These are phyloP conservation scores for Colletotrichum kahawae DNA, from an alignment of 2,329 filamentous ascomycete species.

Conservation along the genomic window DNA sequence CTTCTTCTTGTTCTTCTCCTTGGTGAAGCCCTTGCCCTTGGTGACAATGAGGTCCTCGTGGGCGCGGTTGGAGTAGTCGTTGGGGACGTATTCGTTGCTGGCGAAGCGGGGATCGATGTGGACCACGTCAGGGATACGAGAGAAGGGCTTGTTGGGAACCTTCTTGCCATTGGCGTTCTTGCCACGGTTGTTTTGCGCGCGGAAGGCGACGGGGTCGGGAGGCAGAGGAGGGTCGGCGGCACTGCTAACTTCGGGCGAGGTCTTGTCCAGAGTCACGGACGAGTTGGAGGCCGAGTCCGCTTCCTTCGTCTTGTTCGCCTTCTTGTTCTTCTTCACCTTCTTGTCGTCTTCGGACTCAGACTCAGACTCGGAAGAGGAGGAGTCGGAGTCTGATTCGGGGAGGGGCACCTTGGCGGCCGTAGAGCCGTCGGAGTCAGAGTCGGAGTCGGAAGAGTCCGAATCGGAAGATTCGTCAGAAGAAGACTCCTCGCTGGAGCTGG, in stretches of 20 bases:
- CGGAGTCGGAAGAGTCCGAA: conserved; percentile 34
- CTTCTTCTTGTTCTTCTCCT: conserved; percentile 99
- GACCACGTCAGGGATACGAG: conserved; percentile 73
- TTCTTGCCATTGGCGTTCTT: conserved; percentile 51
- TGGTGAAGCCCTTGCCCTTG: conserved; percentile 96
- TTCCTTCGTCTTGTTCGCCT: not conserved
- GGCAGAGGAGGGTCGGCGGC: conserved; percentile 54
- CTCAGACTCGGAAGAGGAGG: conserved; percentile 41
- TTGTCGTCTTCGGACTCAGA: conserved; percentile 31
- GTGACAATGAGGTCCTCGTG: conserved; percentile 89
- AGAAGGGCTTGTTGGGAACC: conserved; percentile 71
- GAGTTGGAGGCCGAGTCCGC: conserved; percentile 37
- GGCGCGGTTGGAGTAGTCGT: conserved; percentile 89
- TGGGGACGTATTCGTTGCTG: conserved; percentile 82
- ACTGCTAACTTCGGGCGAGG: conserved; percentile 53
- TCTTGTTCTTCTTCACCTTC: conserved; percentile 24
- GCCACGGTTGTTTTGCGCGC: conserved; percentile 40
- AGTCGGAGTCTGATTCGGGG: conserved; percentile 41
- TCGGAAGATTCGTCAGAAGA: conserved; percentile 31
- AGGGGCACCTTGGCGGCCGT: not conserved
- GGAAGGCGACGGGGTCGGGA: conserved; percentile 47
- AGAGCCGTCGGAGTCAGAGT: conserved; percentile 29
- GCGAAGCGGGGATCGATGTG: conserved; percentile 71
- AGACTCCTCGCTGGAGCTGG: conserved; percentile 30
- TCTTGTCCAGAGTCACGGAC: conserved; percentile 58